Conservation (phyloP, 2,329 filamentous ascomycete genomes). For the Pseudocercospora crystallina region DNA sequence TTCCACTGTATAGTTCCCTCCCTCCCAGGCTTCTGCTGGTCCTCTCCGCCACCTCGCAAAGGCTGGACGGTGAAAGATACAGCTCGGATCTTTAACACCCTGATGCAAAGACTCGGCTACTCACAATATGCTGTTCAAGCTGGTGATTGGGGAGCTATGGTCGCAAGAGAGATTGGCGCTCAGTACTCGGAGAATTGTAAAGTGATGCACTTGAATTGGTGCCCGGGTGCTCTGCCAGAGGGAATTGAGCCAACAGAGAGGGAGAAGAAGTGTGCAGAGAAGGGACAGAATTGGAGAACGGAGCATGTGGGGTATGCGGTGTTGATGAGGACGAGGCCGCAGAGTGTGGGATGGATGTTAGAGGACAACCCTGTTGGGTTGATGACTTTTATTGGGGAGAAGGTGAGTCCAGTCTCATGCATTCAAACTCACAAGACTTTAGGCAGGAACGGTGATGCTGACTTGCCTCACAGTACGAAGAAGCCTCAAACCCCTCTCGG, state of each 20-base stretch:
- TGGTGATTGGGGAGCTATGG: constrained; percentile 45
- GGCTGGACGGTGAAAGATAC: constrained; percentile 42
- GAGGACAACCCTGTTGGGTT: constrained; percentile 47
- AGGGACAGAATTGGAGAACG: constrained; percentile 39
- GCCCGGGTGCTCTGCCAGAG: constrained; percentile 38
- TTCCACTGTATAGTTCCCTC: constrained; percentile 62
- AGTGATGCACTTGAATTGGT: constrained; percentile 45
- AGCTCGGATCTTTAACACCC: constrained; percentile 38
- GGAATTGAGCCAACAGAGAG: constrained; percentile 34
- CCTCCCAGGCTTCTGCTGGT: constrained; percentile 57
- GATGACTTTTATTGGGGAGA: constrained; percentile 47
- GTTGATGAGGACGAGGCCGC: constrained; percentile 44
- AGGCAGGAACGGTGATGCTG: neutral
- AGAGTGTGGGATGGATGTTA: constrained; percentile 45
- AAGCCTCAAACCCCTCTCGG: constrained; percentile 38
- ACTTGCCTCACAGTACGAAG: constrained; percentile 30
- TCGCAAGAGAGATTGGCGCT: constrained; percentile 40
- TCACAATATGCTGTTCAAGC: constrained; percentile 39
- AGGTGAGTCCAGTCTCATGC: constrained; percentile 21
- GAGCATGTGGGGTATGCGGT: constrained; percentile 45
- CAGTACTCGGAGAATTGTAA: constrained; percentile 39
- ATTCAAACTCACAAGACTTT: neutral
- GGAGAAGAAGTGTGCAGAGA: constrained; percentile 36
- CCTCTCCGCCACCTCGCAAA: constrained; percentile 29
- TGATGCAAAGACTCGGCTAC: constrained; percentile 46